Percentiles rank a stretch among this genome's conserved stretches.
phyloP scores from a whole-genome alignment of 352 stramenopile genomes.

The Thalassiosira exigua region DNA sequence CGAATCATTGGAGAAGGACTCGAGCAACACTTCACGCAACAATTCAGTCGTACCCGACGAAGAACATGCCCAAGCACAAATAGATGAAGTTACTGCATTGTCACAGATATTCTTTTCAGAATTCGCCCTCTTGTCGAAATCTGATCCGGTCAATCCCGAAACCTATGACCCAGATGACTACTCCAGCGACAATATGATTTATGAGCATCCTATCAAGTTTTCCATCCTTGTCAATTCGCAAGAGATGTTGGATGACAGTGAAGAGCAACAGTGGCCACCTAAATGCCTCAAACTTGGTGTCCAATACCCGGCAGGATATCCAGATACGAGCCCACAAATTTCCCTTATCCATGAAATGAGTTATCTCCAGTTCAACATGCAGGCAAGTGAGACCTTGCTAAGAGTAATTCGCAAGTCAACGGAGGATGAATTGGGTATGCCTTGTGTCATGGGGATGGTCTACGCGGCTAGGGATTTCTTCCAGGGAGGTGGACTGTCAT shows the following conservation, averaged over 20 bases:
- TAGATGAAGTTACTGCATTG: slow-evolving; percentile 75
- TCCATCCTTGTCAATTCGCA: slow-evolving; percentile 59
- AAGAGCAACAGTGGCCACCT: slow-evolving; percentile 58
- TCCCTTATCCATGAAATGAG: slow-evolving; percentile 75
- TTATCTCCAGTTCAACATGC: slow-evolving; percentile 70
- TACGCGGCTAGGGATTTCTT: slow-evolving; percentile 81
- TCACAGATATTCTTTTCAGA: slow-evolving; percentile 75
- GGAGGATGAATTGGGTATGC: slow-evolving; percentile 67
- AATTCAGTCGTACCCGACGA: slow-evolving; percentile 54
- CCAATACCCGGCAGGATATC: slow-evolving; percentile 73
- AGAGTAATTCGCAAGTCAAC: slow-evolving; percentile 50
- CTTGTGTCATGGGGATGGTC: slow-evolving; percentile 71
- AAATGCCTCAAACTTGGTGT: slow-evolving; percentile 68
- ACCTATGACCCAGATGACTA: slow-evolving; percentile 43
- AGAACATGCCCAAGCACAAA: slow-evolving; percentile 66
- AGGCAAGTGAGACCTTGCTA: slow-evolving; percentile 46
- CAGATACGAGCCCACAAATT: slow-evolving; percentile 33
- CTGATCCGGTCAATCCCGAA: slow-evolving; percentile 12
- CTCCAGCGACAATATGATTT: slow-evolving; percentile 31
- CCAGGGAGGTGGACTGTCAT: slow-evolving; percentile 48
- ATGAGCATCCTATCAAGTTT: slow-evolving; percentile 74
- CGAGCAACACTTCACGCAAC: background rate
- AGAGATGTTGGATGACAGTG: slow-evolving; percentile 23
- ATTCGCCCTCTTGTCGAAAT: slow-evolving; percentile 64
- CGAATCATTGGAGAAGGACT: background rate